Conservation (phyloP, 306 rosid genomes). For the Rosa rugosa region DNA sequence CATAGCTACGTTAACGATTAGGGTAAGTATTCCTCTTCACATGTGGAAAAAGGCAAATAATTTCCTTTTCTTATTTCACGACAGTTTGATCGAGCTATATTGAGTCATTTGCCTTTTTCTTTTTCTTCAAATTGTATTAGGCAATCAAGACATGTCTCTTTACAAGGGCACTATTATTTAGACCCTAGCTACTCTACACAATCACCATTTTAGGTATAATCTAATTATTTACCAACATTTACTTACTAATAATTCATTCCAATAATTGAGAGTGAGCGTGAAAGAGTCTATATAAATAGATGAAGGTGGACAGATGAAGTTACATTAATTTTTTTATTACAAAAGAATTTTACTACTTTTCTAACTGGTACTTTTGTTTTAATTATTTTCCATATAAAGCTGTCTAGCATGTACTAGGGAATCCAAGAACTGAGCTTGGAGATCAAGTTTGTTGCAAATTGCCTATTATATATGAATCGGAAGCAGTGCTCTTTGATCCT, state of each 20-base stretch:
- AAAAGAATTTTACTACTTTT: not conserved
- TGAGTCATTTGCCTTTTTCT: not conserved
- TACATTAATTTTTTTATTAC: not conserved
- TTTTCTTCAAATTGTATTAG: not conserved
- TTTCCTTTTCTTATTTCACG: not conserved
- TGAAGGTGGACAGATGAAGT: not conserved
- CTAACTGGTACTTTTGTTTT: not conserved
- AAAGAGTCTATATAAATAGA: not conserved
- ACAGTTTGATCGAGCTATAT: not conserved
- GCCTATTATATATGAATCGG: not conserved
- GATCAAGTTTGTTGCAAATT: slow-evolving; percentile 21
- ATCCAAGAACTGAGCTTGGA: slow-evolving; percentile 19
- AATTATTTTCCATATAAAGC: slow-evolving; percentile 8
- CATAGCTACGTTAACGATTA: not conserved
- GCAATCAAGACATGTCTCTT: slow-evolving; percentile 1
- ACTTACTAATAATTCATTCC: not conserved
- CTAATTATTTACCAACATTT: not conserved
- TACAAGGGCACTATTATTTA: not conserved
- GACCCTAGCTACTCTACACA: not conserved
- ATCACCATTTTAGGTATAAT: not conserved
- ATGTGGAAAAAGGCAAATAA: not conserved
- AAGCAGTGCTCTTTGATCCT: slow-evolving; percentile 4
- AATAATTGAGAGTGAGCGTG: not conserved
- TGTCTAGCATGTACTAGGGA: slow-evolving; percentile 9
- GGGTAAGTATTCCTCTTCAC: not conserved